phyloP scores from a whole-genome alignment of 1,284 basidiomycete genomes.

The Stygiomarasmius scandens region DNA sequence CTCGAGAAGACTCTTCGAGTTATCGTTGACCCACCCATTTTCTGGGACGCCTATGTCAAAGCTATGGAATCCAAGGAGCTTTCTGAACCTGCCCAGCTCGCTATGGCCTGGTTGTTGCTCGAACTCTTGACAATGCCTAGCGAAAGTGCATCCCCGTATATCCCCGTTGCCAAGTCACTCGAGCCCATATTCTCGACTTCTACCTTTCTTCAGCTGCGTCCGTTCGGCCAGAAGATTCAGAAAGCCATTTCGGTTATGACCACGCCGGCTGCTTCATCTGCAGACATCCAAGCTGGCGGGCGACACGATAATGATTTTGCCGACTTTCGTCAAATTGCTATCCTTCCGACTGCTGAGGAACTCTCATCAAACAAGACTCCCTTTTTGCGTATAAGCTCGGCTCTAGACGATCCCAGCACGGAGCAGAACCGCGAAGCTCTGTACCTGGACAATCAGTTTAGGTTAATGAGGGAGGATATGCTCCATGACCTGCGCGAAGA shows the following conservation, averaged over 20 bases:
- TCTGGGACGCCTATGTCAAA: conserved; percentile 13
- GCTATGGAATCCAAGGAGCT: conserved; percentile 40
- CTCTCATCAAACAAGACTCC: conserved; percentile 44
- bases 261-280: conserved; percentile 27
- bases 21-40: conserved; percentile 57
- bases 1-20: conserved; percentile 40
- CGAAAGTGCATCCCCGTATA: conserved; percentile 32
- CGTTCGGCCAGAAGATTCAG: conserved; percentile 45
- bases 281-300: conserved; percentile 49
- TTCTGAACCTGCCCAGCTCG: conserved; percentile 34
- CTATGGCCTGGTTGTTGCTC: conserved; percentile 55
- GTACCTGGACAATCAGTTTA: conserved; percentile 67
- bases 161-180: conserved; percentile 38
- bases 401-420: conserved; percentile 45
- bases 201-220: conserved; percentile 31
- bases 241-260: conserved; percentile 36
- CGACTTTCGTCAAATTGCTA: conserved; percentile 58
- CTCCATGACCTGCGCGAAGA: conserved; percentile 65
- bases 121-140: conserved; percentile 49
- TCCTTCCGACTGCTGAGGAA: conserved; percentile 64
- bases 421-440: conserved; percentile 40
- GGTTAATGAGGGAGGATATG: conserved; percentile 68
- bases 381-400: conserved; percentile 46
- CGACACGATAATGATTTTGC: conserved; percentile 68
- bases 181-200: conserved; percentile 41